Base-by-base conservation (phyloP, 1,284 basidiomycete species). In the Sporisorium scitamineum region DNA sequence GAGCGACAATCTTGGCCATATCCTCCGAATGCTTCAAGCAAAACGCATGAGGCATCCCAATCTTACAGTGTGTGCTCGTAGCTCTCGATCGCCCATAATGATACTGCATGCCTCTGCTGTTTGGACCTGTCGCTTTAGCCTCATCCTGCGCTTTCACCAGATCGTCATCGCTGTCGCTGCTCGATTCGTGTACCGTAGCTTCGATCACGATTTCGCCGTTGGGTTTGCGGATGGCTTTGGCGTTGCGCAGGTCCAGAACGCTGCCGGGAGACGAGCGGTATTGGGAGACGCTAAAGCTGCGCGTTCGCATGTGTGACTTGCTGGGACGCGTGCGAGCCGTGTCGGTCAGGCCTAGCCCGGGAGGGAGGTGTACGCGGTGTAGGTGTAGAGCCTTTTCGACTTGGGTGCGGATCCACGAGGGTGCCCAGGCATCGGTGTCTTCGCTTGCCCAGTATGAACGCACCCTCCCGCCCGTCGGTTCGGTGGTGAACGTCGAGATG, bases 41-140 rank as follows among this genome's bases (percentile, higher is more conserved):
- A 48, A 81, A 81, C 1, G 80, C 78, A 57, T 81, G 80, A 1
- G 78, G 75, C 59, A 79, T 76, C 7, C 78, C 80, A 3, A 76
- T 32, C 37, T 56, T 61, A 53, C 80, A 80, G 18, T 80, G 68
- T 7, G 73, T 76, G 18, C 70, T 63, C 0, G 70, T 80, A 22
- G 70, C 62, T 5, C 39, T 54, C 13, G 42, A 27, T n/a, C 58
- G 60, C 0, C 45, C 61, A 31, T 51, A 52, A 34, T 62, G 58
- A 47, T 61, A 69, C 31, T 64, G 24, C 27, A 56, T 58, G 3
- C 41, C 62, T 16, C 54, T 26, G 18, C n/a, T 18, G 24, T 48
- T 45, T 7, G n/a, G n/a, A n/a, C n/a, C n/a, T n/a, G 22, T 27
- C 2, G 34, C 22, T 2, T 11, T 31, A 13, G 22, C 39, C 37